Percentiles rank a stretch among this genome's conserved stretches.
Evolutionary conservation across 2,329 filamentous ascomycete species (phyloP).

Genomic region (Calonectria pauciramosa): DNA sequence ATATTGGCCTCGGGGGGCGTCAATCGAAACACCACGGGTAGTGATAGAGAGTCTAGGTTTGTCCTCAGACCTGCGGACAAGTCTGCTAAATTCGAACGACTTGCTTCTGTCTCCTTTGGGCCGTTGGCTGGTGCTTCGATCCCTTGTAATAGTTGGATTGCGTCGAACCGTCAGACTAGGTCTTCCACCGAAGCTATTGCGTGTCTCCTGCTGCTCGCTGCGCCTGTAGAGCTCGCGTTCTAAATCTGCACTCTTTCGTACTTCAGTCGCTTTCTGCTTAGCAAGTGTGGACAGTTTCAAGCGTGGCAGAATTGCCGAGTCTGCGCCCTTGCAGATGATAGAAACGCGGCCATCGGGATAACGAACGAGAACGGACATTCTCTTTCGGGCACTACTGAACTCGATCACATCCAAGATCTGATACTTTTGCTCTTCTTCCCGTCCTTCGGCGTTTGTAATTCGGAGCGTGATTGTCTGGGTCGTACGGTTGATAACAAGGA

Average conservation of each 20-base stretch:
- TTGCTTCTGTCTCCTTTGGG: constrained; percentile 54
- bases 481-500: constrained; percentile 80
- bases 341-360: constrained; percentile 87
- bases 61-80: constrained; percentile 56
- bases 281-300: constrained; percentile 81
- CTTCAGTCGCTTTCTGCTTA: constrained; percentile 78
- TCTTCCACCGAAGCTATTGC: constrained; percentile 68
- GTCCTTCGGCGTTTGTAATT: constrained; percentile 54
- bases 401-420: constrained; percentile 90
- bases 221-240: constrained; percentile 69
- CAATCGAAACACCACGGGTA: constrained; percentile 63
- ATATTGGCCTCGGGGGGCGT: constrained; percentile 52
- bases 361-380: constrained; percentile 92
- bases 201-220: constrained; percentile 67
- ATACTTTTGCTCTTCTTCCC: constrained; percentile 72
- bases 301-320: constrained; percentile 84
- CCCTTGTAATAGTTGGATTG: constrained; percentile 52
- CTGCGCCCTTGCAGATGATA: constrained; percentile 91
- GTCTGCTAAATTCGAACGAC: constrained; percentile 60
- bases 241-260: constrained; percentile 73
- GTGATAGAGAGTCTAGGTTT: constrained; percentile 53
- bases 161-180: constrained; percentile 65
- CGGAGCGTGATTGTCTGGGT: constrained; percentile 74
- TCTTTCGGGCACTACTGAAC: constrained; percentile 89
- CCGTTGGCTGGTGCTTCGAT: constrained; percentile 47